A percentile compares a stretch with the other conserved stretches of the same genome.
Conservation (phyloP, 2,329 filamentous ascomycete genomes). For the Sphaerulina musiva region DNA sequence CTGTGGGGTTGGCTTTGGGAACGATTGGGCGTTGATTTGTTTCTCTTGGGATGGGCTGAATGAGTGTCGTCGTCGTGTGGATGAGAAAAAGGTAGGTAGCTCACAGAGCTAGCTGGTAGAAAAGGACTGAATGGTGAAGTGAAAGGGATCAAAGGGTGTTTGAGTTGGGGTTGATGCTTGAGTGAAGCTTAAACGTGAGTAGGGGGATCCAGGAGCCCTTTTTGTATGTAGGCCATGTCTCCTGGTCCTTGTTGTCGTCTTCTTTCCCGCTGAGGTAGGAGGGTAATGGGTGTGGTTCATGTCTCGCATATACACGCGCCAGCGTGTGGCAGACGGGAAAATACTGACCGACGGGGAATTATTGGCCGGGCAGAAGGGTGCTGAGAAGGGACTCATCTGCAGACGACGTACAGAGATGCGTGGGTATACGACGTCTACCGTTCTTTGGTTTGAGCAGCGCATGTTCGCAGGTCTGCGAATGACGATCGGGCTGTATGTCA, state of each 20-base stretch:
- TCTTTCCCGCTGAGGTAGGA: neutral
- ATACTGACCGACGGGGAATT: neutral
- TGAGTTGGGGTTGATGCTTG: neutral
- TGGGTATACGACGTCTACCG: no score
- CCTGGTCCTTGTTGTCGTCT: neutral
- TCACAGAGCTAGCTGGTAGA: conserved; percentile 13
- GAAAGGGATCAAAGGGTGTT: neutral
- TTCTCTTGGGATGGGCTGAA: conserved; percentile 8
- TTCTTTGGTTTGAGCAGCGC: no score
- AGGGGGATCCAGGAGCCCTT: neutral
- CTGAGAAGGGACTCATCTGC: no score
- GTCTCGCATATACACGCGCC: conserved; percentile 10
- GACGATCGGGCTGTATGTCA: no score
- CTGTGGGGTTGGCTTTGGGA: neutral
- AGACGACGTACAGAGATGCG: no score
- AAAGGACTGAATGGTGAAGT: neutral
- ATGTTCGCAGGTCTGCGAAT: no score
- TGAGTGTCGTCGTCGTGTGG: neutral
- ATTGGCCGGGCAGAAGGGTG: no score
- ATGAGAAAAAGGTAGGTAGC: conserved; percentile 9
- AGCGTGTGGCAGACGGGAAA: conserved; percentile 8
- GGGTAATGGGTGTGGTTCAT: neutral
- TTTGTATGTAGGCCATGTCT: conserved; percentile 1
- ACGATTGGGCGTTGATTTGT: conserved; percentile 5
- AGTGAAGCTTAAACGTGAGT: neutral